Percentiles rank a stretch among this genome's conserved stretches.
These are phyloP conservation scores for Aspergillus fijiensis DNA, from an alignment of 2,329 filamentous ascomycete species.

Conservation along the genomic window DNA sequence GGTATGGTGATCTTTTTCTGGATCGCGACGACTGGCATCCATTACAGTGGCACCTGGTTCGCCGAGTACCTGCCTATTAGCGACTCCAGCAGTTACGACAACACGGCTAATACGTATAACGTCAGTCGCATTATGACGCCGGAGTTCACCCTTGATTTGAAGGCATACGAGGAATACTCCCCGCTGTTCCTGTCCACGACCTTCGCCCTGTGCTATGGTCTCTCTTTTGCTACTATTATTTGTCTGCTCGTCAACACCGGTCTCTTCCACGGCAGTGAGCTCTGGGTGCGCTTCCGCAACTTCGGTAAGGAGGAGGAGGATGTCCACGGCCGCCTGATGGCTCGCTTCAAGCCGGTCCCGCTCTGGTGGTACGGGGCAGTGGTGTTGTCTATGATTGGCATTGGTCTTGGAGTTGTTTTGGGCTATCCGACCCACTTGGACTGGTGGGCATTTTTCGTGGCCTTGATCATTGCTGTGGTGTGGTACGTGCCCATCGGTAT, in stretches of 20 bases:
- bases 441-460: constrained; percentile 71
- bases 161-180: constrained; percentile 66
- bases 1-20: constrained; percentile 67
- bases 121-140: constrained; percentile 62
- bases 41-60: constrained; percentile 68
- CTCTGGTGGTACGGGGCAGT: constrained; percentile 57
- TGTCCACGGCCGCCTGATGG: constrained; percentile 57
- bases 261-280: constrained; percentile 65
- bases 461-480: constrained; percentile 62
- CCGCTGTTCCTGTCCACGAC: constrained; percentile 64
- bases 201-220: constrained; percentile 67
- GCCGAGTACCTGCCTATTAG: constrained; percentile 66
- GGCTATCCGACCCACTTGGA: constrained; percentile 65
- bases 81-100: constrained; percentile 70
- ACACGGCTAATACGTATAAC: constrained; percentile 64
- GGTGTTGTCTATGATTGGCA: constrained; percentile 51
- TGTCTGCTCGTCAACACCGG: constrained; percentile 67
- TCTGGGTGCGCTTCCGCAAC: constrained; percentile 62
- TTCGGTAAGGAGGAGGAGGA: constrained; percentile 57
- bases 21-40: constrained; percentile 58
- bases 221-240: constrained; percentile 70
- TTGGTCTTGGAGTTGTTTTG: constrained; percentile 49
- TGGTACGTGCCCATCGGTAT: constrained; percentile 64
- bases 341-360: constrained; percentile 56
- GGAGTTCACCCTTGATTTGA: constrained; percentile 62